Percentiles rank a stretch among this genome's conserved stretches.
phyloP scores from a whole-genome alignment of 2,329 filamentous ascomycete genomes.

The Aspergillus ochraceoroseus region DNA sequence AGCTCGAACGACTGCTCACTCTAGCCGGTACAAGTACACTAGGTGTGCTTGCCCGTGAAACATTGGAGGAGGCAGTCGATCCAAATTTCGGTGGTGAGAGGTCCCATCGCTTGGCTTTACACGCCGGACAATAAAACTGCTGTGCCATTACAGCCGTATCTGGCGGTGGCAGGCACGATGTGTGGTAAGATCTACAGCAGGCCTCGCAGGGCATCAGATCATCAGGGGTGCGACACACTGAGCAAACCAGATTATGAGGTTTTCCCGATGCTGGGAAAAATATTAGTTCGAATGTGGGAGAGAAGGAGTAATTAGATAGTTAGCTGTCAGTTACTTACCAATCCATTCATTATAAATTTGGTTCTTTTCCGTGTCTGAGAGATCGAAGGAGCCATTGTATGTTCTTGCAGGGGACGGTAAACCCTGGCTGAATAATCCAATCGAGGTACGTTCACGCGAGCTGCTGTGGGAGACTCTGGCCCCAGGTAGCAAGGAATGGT shows the following conservation, averaged over 20 bases:
- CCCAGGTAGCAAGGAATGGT: too few relatives aligned
- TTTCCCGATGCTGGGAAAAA: constrained; percentile 24
- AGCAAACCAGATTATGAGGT: constrained; percentile 32
- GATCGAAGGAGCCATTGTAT: background rate
- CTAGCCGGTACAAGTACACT: background rate
- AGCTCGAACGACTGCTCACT: constrained; percentile 3
- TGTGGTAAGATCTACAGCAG: constrained; percentile 33
- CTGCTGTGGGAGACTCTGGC: too few relatives aligned
- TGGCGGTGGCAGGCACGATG: constrained; percentile 19
- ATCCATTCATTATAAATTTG: constrained; percentile 31
- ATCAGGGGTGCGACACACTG: constrained; percentile 25
- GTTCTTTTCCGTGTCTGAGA: constrained; percentile 20
- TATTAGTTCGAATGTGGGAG: constrained; percentile 12
- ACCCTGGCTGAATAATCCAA: background rate
- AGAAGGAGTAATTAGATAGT: background rate
- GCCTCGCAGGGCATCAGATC: constrained; percentile 28
- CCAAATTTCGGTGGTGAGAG: constrained; percentile 16
- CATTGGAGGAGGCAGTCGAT: constrained; percentile 8
- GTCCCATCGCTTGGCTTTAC: constrained; percentile 25
- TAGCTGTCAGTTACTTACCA: constrained; percentile 14
- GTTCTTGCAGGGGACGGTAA: background rate
- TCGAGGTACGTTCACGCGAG: background rate
- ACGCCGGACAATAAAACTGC: constrained; percentile 27
- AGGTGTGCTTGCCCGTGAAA: constrained; percentile 15
- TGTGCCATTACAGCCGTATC: background rate